A percentile compares a stretch with the other conserved stretches of the same genome.
Conservation (phyloP, 2,329 filamentous ascomycete species). For the Hypomyces perniciosus region DNA sequence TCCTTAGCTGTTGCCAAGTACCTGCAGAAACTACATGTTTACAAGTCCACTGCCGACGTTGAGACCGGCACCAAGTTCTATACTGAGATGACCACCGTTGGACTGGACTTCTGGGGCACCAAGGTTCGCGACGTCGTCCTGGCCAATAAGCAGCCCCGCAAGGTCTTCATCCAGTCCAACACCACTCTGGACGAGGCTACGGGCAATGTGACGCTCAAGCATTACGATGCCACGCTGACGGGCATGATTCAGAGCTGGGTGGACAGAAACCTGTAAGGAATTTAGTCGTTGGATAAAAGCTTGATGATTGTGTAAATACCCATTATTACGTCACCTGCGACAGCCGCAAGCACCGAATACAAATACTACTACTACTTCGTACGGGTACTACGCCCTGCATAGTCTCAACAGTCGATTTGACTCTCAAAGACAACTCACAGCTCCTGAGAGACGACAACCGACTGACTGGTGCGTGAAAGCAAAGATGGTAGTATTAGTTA, state of each 20-base stretch:
- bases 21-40: conserved; percentile 86
- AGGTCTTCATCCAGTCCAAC: conserved; percentile 93
- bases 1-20: conserved; percentile 69
- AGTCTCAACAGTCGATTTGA: too few species aligned
- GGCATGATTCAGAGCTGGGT: conserved; percentile 82
- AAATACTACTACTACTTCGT: too few species aligned
- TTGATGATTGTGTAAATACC: too few species aligned
- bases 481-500: neutral
- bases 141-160: conserved; percentile 72
- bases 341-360: too few species aligned
- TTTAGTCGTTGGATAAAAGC: neutral
- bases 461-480: neutral
- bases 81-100: conserved; percentile 75
- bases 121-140: conserved; percentile 72
- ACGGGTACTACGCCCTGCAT: too few species aligned
- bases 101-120: conserved; percentile 74
- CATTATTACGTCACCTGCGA: too few species aligned
- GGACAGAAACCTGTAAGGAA: conserved; percentile 47
- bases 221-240: conserved; percentile 76
- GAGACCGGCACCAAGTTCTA: conserved; percentile 74
- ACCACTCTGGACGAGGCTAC: conserved; percentile 64
- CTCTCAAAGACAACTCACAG: too few species aligned
- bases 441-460: too few species aligned
- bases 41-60: conserved; percentile 84
- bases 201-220: conserved; percentile 69